Evolutionary conservation across 805 yeast genomes (phyloP), one percentile per base, ranked within the genome.

Genomic region (Candida verbasci): DNA sequence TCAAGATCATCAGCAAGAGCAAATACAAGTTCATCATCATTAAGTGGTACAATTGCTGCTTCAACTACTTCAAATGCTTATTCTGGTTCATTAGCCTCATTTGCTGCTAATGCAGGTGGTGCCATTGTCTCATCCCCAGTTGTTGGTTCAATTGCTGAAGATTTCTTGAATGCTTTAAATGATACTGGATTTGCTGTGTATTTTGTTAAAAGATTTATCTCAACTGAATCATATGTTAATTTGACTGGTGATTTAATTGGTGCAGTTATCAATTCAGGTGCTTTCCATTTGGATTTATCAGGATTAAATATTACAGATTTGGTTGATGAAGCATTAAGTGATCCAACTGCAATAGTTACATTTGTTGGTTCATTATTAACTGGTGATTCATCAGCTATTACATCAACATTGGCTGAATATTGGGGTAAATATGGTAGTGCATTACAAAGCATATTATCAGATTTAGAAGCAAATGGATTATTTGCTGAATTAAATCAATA

Each of bases 161-260:
- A 52, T 28, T 38, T 50, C 9, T 44, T 60, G 25, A 45, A 50
- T 29, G 67, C 70, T 8, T 54, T 67, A 38, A 67, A 67, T 49
- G 62, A 65, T 41, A 66, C 72, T 5, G 68, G 65, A 10, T 50
- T 67, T 31, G 60, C 56, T 12, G 62, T 63, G 9, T 60, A 64
- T 45, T 53, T 58, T 9, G 47, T 60, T n/a, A 64, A 67, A 46
- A 42, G 57, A 26, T 51, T 62, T 39, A 42, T 67, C 27, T 56
- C 65, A 9, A 50, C 58, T 38, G 58, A 56, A 39, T 46, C 50
- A 3, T 66, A 66, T 44, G 53, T 57, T 16, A 60, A 62, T 40
- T 51, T 64, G 58, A 60, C 68, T 3, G 68, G 53, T 2, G 47
- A 45, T 12, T 50, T 64, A n/a, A 43, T 51, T n/a, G 35, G 47